These are phyloP conservation scores for Rubroboletus satanas DNA, from an alignment of 768 basidiomycete genomes.

Conservation along the genomic window DNA sequence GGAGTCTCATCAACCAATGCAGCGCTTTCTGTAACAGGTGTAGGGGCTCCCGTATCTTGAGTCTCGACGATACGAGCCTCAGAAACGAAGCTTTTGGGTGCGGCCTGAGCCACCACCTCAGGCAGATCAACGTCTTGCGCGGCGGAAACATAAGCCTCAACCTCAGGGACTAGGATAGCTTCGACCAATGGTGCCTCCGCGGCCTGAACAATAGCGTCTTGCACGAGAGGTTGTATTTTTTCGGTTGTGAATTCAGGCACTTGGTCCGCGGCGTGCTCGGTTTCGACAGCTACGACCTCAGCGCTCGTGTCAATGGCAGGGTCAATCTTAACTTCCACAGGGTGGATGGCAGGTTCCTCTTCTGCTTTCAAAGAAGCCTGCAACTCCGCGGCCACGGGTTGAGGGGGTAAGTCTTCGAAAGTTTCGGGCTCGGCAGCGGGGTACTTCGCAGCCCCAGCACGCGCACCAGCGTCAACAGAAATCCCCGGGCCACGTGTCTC, in stretches of 20 bases:
- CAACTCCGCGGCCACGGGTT: conserved; percentile 5
- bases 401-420: neutral
- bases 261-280: conserved; percentile 6
- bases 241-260: neutral
- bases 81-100: neutral
- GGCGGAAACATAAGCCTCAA: neutral
- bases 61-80: neutral
- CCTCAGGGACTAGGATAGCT: neutral
- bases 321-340: conserved; percentile 1
- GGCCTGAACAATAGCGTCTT: neutral
- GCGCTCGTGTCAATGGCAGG: neutral
- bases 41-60: neutral
- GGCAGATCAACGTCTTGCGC: neutral
- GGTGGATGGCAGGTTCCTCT: neutral
- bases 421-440: neutral
- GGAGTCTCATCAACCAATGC: conserved; percentile 4
- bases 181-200: neutral
- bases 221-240: neutral
- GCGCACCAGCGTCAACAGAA: neutral
- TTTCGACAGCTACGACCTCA: neutral
- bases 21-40: neutral
- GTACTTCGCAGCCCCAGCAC: neutral
- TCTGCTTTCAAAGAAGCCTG: neutral
- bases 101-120: conserved; percentile 3
- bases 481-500: conserved; percentile 15